These are phyloP conservation scores for Copromyces sp. DNA, from an alignment of 495 filamentous ascomycete species.

Conservation along the genomic window DNA sequence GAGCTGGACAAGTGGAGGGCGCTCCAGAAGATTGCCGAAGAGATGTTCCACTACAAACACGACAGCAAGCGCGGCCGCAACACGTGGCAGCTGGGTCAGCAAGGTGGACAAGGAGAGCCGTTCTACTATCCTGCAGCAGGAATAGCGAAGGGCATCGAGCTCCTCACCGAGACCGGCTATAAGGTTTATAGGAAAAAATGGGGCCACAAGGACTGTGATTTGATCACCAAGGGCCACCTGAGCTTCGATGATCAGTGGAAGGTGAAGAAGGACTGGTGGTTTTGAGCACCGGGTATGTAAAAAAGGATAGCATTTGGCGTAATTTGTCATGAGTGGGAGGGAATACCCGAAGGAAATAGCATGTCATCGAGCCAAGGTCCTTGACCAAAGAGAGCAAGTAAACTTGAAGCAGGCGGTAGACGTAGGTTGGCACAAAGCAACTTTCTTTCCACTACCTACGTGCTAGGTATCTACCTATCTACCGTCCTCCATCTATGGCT, in stretches of 20 bases:
- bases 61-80: slow-evolving; percentile 34
- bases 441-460: neutral
- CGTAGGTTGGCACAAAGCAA: neutral
- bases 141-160: slow-evolving; percentile 39
- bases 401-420: neutral
- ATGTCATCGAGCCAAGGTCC: neutral
- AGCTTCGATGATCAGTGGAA: slow-evolving; percentile 41
- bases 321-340: neutral
- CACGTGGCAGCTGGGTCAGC: slow-evolving; percentile 49
- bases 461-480: neutral
- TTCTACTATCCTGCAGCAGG: slow-evolving; percentile 46
- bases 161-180: slow-evolving; percentile 41
- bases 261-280: slow-evolving; percentile 32
- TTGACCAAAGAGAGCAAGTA: neutral
- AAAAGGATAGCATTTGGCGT: neutral
- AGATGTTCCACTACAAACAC: slow-evolving; percentile 35
- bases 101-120: slow-evolving; percentile 48
- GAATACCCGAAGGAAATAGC: neutral
- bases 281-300: neutral
- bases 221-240: slow-evolving; percentile 29
- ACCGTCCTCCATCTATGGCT: neutral
- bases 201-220: slow-evolving; percentile 43
- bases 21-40: slow-evolving; percentile 1
- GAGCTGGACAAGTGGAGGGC: slow-evolving; percentile 1
- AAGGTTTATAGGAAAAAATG: slow-evolving; percentile 45